Conservation (phyloP, 306 rosid genomes). For the Leucaena leucocephala region DNA sequence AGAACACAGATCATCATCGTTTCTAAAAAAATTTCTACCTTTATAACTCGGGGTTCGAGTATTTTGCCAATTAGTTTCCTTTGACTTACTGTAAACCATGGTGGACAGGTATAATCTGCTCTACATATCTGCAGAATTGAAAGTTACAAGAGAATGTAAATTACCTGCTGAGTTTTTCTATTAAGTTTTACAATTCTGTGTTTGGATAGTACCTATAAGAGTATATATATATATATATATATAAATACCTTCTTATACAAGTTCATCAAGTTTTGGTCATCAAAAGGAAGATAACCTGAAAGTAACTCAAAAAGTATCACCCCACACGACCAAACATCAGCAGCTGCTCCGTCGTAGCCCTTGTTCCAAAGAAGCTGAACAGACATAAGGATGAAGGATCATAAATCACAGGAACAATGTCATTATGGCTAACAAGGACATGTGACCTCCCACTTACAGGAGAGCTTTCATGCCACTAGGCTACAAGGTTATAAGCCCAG, state of each 20-base stretch:
- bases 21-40: conserved; percentile 48
- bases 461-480: too few species aligned
- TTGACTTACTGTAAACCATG: conserved; percentile 69
- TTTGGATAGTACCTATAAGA: background rate
- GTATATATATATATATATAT: background rate
- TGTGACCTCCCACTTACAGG: too few species aligned
- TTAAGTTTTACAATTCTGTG: background rate
- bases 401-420: background rate
- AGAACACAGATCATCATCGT: background rate
- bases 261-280: conserved; percentile 59
- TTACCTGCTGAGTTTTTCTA: conserved; percentile 16
- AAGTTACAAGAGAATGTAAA: conserved; percentile 34
- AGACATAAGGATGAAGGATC: background rate
- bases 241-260: conserved; percentile 65
- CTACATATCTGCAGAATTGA: conserved; percentile 54
- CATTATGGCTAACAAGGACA: background rate
- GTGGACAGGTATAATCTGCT: conserved; percentile 63
- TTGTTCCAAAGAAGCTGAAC: conserved; percentile 50
- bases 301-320: conserved; percentile 79
- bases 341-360: conserved; percentile 78
- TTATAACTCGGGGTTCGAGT: conserved; percentile 56
- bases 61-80: conserved; percentile 63
- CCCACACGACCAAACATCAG: conserved; percentile 92
- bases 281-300: conserved; percentile 76
- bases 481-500: background rate